Evolutionary conservation across 306 rosid genomes (phyloP), one percentile per base, ranked within the genome.

Genomic region (Ammopiptanthus mongolicus): DNA sequence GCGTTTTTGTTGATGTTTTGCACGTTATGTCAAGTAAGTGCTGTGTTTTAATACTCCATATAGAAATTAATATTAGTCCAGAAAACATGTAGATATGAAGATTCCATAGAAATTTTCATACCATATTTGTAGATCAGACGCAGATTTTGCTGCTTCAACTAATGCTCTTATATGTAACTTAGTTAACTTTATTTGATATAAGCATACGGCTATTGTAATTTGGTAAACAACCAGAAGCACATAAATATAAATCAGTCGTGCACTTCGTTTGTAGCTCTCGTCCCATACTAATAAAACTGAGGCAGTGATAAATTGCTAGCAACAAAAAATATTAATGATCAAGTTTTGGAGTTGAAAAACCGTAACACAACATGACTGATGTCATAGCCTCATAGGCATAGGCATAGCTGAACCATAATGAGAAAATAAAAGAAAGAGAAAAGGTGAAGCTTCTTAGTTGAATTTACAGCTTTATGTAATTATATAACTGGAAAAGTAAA

Each of bases 401-500:
- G 47, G 47, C 79, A 59, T 66, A 47, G 65, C 22, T 66, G 61
- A 72, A 41, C 5, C 5, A 23, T n/a, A 9, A 51, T 59, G 22
- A 14, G 0, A 15, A 21, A 69, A 28, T 44, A 69, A 37, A 55
- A 42, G 44, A 2, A 65, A 71, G 14, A 25, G 36, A 57, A 65
- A 73, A 73, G 55, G 15, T 17, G 69, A 46, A 68, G 69, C 5
- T 41, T 67, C 9, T 28, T n/a, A 36, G 10, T 17, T 57, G 71
- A 74, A 50, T 62, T 69, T 17, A 42, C 25, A 69, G 64, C 37
- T 50, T 50, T 62, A 42, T 19, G 48, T 11, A 53, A 74, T n/a
- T n/a, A n/a, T 2, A 68, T 13, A 53, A 55, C 28, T 81, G 76
- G 76, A 41, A 39, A 75, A 50, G 57, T 63, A 68, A 58, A 80